Conservation (phyloP, 176 grass and related monocot genomes). For the Cymbopogon citratus region DNA sequence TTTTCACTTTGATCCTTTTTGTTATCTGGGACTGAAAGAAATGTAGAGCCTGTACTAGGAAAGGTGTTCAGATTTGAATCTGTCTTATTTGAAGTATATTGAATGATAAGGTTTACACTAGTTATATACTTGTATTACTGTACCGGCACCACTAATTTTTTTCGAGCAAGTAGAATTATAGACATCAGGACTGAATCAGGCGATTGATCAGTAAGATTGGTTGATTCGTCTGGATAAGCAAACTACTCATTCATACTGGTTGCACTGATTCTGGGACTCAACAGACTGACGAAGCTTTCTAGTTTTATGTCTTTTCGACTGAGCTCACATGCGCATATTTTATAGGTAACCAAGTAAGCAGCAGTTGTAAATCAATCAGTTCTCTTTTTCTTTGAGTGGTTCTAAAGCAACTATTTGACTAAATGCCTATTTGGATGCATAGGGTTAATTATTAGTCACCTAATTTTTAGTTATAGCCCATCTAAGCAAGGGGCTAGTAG, state of each 20-base stretch:
- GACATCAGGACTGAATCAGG: not conserved
- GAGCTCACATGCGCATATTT: no score
- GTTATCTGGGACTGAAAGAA: slow-evolving; percentile 18
- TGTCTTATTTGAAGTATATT: slow-evolving; percentile 18
- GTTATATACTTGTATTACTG: not conserved
- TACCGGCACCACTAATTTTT: not conserved
- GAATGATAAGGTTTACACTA: not conserved
- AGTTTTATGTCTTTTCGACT: not conserved
- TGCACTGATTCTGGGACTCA: not conserved
- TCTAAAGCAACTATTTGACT: no score
- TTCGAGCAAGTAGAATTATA: not conserved
- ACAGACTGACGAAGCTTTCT: not conserved
- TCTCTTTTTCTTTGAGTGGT: no score
- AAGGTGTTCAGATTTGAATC: slow-evolving; percentile 15
- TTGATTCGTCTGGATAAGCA: not conserved
- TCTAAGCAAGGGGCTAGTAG: no score
- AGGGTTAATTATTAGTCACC: no score
- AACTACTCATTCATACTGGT: not conserved
- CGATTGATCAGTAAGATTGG: not conserved
- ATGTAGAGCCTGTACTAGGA: slow-evolving; percentile 39
- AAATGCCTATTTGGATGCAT: no score
- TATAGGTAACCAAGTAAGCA: no score
- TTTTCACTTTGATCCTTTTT: slow-evolving; percentile 14
- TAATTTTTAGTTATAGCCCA: no score
- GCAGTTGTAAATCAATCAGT: no score